Conservation (phyloP, 805 yeast species). For the Candida vaughaniae region DNA sequence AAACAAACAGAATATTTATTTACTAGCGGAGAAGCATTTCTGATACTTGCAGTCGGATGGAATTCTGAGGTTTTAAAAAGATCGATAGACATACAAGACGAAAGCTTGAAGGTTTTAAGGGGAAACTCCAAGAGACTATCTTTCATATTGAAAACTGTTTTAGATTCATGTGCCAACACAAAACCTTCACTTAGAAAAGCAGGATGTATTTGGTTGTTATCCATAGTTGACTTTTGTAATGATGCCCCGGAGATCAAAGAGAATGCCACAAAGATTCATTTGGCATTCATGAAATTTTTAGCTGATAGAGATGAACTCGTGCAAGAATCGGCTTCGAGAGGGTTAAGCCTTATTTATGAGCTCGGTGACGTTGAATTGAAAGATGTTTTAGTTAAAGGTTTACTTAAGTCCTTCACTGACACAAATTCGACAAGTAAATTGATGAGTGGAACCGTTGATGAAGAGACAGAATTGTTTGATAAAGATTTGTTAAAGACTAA, state of each 20-base stretch:
- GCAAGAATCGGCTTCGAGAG: conserved; percentile 93
- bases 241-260: conserved; percentile 38
- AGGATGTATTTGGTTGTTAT: conserved; percentile 82
- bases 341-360: conserved; percentile 79
- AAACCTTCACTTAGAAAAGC: conserved; percentile 75
- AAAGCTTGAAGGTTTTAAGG: conserved; percentile 17
- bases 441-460: conserved; percentile 66
- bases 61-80: conserved; percentile 53
- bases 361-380: conserved; percentile 65
- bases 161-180: conserved; percentile 56
- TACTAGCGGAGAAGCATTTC: conserved; percentile 80
- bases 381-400: conserved; percentile 69
- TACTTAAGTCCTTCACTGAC: conserved; percentile 77
- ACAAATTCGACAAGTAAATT: conserved; percentile 47
- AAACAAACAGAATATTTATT: conserved; percentile 77
- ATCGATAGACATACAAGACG: conserved; percentile 54
- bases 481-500: conserved; percentile 77
- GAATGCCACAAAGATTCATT: conserved; percentile 62
- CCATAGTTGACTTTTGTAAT: conserved; percentile 74
- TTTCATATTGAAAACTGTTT: conserved; percentile 46
- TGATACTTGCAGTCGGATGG: conserved; percentile 76
- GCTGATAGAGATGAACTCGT: conserved; percentile 80
- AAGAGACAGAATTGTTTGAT: conserved; percentile 82
- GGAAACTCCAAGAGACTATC: conserved; percentile 15
- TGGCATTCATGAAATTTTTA: conserved; percentile 72